phyloP scores from a whole-genome alignment of 257 asterid genomes.

The Osmanthus fragrans region DNA sequence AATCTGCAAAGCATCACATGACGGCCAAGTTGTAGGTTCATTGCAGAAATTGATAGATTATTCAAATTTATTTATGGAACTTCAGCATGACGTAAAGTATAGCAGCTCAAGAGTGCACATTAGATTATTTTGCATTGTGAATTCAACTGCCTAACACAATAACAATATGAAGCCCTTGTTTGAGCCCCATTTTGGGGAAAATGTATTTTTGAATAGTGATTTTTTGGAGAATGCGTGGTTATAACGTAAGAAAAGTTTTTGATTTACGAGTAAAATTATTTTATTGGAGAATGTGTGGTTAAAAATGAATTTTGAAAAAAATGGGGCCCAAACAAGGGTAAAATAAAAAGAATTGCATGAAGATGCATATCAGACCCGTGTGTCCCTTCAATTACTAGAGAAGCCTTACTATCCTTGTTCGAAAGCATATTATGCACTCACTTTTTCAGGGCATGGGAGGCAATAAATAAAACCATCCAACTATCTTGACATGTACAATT shows the following conservation, averaged over 20 bases:
- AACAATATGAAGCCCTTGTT: neutral
- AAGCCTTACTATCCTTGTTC: slow-evolving; percentile 7
- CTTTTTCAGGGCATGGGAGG: neutral
- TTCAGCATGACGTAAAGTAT: slow-evolving; percentile 5
- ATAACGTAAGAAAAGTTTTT: too few relatives aligned
- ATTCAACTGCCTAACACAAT: neutral
- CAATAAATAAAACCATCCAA: neutral
- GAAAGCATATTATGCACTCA: neutral
- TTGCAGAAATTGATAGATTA: neutral
- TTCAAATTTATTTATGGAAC: slow-evolving; percentile 6
- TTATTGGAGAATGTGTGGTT: too few relatives aligned
- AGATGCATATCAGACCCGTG: neutral
- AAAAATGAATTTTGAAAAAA: too few relatives aligned
- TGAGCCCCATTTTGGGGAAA: too few relatives aligned
- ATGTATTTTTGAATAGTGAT: too few relatives aligned
- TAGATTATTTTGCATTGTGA: slow-evolving; percentile 11
- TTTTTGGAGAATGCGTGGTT: too few relatives aligned
- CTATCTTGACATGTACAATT: neutral
- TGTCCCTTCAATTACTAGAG: neutral
- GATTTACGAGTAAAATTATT: too few relatives aligned
- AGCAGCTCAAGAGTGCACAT: neutral
- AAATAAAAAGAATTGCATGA: neutral
- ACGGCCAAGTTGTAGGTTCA: slow-evolving; percentile 4
- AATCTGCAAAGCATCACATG: neutral
- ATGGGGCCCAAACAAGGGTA: too few relatives aligned